Evolutionary conservation across 495 filamentous ascomycete species (phyloP).

Genomic region (Penicillium goetzii): DNA sequence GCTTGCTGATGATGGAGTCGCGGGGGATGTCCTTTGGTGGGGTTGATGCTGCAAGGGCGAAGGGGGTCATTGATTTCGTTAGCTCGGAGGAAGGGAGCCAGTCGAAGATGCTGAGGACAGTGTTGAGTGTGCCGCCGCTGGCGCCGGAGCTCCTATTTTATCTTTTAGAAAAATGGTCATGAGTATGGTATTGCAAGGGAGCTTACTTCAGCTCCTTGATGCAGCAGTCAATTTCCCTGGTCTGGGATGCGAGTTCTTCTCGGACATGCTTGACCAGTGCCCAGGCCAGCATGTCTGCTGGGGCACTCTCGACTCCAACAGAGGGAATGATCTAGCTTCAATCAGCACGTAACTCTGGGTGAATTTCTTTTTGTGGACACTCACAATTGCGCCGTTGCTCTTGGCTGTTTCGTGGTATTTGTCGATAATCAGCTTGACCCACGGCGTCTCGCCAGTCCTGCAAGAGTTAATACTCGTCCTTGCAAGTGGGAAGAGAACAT

Average conservation of each 20-base stretch:
- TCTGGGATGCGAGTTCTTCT: slow-evolving; percentile 57
- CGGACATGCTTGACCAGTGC: slow-evolving; percentile 67
- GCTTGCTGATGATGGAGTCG: slow-evolving; percentile 39
- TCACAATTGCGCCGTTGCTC: slow-evolving; percentile 70
- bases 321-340: slow-evolving; percentile 74
- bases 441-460: slow-evolving; percentile 83
- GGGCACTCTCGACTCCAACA: slow-evolving; percentile 83
- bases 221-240: slow-evolving; percentile 61
- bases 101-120: slow-evolving; percentile 66
- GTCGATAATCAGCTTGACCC: slow-evolving; percentile 75
- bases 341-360: slow-evolving; percentile 28
- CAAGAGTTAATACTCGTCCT: slow-evolving; percentile 13
- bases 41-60: slow-evolving; percentile 64
- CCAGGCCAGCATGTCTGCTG: slow-evolving; percentile 79
- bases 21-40: slow-evolving; percentile 43
- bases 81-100: slow-evolving; percentile 62
- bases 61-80: slow-evolving; percentile 59
- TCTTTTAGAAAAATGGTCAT: slow-evolving; percentile 6
- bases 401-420: slow-evolving; percentile 80
- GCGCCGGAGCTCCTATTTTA: slow-evolving; percentile 49
- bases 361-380: slow-evolving; percentile 19
- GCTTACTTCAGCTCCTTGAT: slow-evolving; percentile 65
- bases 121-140: slow-evolving; percentile 76
- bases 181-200: slow-evolving; percentile 2
- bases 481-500: background rate